Evolutionary conservation across 495 filamentous ascomycete species (phyloP).

Genomic region (Hypomontagnella submonticulosa): DNA sequence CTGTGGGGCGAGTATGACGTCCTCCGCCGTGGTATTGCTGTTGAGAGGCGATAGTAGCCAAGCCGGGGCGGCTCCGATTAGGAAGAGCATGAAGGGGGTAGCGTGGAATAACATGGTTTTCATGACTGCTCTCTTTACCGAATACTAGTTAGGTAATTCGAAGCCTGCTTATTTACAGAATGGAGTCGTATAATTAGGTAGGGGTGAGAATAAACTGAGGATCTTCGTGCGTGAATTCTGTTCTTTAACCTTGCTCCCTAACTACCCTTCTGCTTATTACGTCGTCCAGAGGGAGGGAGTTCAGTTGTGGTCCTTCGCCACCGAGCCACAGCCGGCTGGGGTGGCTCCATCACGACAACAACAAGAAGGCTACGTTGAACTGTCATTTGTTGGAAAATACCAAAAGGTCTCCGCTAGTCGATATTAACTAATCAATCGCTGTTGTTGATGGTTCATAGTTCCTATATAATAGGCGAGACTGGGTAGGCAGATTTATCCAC

Average conservation of each 20-base stretch:
- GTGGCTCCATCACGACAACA: constrained; percentile 23
- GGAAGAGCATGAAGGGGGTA: constrained; percentile 4
- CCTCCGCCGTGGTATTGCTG: not conserved
- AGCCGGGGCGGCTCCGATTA: constrained; percentile 1
- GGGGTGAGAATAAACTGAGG: not conserved
- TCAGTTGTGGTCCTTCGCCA: not conserved
- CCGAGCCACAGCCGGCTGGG: constrained; percentile 1
- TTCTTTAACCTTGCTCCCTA: not conserved
- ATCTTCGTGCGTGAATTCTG: not conserved
- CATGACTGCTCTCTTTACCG: constrained; percentile 9
- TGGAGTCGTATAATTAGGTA: not conserved
- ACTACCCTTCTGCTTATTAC: not conserved
- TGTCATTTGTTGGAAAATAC: constrained; percentile 29
- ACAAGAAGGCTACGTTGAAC: not conserved
- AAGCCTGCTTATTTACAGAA: not conserved
- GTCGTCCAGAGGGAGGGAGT: not conserved
- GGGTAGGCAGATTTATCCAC: constrained; percentile 32
- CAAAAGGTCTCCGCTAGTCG: constrained; percentile 7
- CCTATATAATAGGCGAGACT: constrained; percentile 8
- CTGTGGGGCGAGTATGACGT: constrained; percentile 4
- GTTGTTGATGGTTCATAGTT: constrained; percentile 2
- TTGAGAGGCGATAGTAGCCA: not conserved
- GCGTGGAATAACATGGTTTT: not conserved
- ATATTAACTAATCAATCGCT: constrained; percentile 17
- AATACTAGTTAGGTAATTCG: no score